Percentiles rank a stretch among this genome's conserved stretches.
phyloP scores from a whole-genome alignment of 2,329 filamentous ascomycete genomes.

The Microcyclospora pomicola region DNA sequence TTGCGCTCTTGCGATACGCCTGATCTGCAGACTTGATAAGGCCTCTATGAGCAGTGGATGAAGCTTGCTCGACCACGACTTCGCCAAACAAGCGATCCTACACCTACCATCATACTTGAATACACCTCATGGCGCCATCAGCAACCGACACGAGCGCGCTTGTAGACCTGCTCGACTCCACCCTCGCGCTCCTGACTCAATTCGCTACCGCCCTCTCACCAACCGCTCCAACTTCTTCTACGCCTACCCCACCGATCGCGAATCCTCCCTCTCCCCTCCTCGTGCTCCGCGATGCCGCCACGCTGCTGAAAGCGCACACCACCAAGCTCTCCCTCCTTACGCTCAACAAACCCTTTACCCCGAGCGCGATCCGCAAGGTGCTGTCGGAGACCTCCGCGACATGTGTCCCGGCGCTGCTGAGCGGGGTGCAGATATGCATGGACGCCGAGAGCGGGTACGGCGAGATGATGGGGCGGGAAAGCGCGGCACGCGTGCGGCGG shows the following conservation, averaged over 20 bases:
- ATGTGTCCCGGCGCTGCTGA: conserved; percentile 61
- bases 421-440: conserved; percentile 53
- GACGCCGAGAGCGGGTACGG: conserved; percentile 44
- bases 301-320: conserved; percentile 63
- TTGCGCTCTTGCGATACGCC: too few relatives aligned
- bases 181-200: conserved; percentile 18
- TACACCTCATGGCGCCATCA: conserved; percentile 13
- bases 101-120: background rate
- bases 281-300: conserved; percentile 57
- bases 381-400: conserved; percentile 58
- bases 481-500: conserved; percentile 44
- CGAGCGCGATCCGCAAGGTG: conserved; percentile 57
- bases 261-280: conserved; percentile 42
- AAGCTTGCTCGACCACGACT: too few relatives aligned
- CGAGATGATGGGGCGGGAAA: conserved; percentile 46
- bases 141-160: conserved; percentile 14
- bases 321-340: conserved; percentile 80
- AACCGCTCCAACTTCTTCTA: conserved; percentile 7
- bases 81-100: background rate
- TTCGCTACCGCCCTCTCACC: conserved; percentile 18
- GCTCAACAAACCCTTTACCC: conserved; percentile 75
- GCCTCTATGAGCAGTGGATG: too few relatives aligned
- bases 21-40: too few relatives aligned
- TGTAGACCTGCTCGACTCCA: conserved; percentile 17
- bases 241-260: conserved; percentile 11